Base-by-base conservation (phyloP, 176 grass and related monocot species). In the Triticum monococcum region DNA sequence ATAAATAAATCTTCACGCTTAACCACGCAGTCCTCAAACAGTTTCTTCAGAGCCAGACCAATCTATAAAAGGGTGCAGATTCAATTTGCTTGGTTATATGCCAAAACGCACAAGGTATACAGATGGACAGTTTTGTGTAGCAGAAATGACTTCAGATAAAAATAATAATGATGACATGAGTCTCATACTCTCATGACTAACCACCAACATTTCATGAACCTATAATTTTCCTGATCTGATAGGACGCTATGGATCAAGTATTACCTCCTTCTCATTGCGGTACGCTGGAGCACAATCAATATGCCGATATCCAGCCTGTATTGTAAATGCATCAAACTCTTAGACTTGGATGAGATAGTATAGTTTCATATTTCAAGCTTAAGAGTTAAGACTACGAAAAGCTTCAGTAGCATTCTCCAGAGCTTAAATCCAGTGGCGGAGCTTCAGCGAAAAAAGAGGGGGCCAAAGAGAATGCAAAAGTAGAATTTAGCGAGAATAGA, bases 251-350 rank as follows among this genome's bases (percentile, higher is more conserved):
- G 71, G 26, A 8, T 35, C 50, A 30, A 92, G 38, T 65, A 57
- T 4, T 92, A 89, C 93, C 90, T 95, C 93, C 36, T 95, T 89
- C 75, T 95, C 90, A 37, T 95, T 92, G 33, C 65, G 6, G 79
- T 91, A 95, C 60, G 48, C 88, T 77, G 79, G 81, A 59, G 93
- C 90, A 79, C 90, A 95, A 50, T 95, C 93, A 46, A 95, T 89
- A 79, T 95, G 93, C 28, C 93, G 87, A 82, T 95, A 95, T 8
- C 93, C 93, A 75, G 88, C 90, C 93, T 95, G 86, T 67, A 52
- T 13, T 43, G 43, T 4, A 84, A 78, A 38, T 40, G 6, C 28
- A 85, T 23, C 45, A 12, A 87, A 22, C 45, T 83, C 62, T 70
- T 79, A 86, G 28, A 24, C 4, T 9, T 5, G 18, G 24, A n/a